phyloP scores from a whole-genome alignment of 305 asterid genomes.

The Solanum chacoense region DNA sequence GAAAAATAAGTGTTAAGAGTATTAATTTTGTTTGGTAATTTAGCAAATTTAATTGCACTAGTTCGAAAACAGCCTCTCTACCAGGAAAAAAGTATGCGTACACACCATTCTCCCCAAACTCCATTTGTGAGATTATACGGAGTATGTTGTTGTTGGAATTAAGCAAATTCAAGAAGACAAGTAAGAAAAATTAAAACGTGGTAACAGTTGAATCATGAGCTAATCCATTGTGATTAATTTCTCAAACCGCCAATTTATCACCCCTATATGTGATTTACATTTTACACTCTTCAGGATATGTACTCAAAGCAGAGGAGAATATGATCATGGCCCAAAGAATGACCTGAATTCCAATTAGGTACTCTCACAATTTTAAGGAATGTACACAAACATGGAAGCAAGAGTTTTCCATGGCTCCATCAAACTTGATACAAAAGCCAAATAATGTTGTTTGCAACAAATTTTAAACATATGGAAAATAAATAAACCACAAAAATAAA shows the following conservation, averaged over 20 bases:
- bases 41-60: background rate
- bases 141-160: background rate
- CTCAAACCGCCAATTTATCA: background rate
- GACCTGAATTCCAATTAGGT: background rate
- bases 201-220: background rate
- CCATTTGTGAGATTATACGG: background rate
- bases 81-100: too few species aligned
- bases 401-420: background rate
- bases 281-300: background rate
- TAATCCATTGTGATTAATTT: too few species aligned
- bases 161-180: background rate
- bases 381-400: background rate
- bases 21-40: background rate
- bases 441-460: background rate
- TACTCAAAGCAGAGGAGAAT: background rate
- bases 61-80: background rate
- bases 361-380: background rate
- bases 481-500: too few species aligned
- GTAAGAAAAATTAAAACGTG: background rate
- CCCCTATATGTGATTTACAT: background rate
- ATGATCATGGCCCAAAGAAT: background rate
- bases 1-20: too few species aligned
- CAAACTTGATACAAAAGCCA: background rate
- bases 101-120: background rate
- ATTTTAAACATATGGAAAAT: too few species aligned